phyloP scores from a whole-genome alignment of 108 stramenopile genomes.

The Conticribra guillardii region DNA sequence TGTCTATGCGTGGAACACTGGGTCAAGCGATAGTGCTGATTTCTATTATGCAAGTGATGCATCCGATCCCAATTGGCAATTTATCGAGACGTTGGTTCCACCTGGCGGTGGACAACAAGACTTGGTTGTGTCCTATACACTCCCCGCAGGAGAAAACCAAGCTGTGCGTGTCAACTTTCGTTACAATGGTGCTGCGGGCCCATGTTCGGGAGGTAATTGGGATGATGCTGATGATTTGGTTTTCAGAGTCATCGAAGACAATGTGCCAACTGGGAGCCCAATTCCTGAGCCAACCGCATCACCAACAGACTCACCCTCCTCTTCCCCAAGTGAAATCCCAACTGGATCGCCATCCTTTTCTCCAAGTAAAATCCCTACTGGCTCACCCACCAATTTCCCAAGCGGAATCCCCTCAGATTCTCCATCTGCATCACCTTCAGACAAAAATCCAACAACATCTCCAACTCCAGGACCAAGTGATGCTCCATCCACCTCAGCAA shows the following conservation, averaged over 20 bases:
- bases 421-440: too few relatives aligned
- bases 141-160: conserved; percentile 11
- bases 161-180: conserved; percentile 23
- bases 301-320: too few relatives aligned
- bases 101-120: background rate
- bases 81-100: conserved; percentile 4
- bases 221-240: conserved; percentile 29
- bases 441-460: too few relatives aligned
- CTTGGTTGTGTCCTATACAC: background rate
- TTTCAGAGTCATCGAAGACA: conserved; percentile 14
- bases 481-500: too few relatives aligned
- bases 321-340: too few relatives aligned
- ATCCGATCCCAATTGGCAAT: conserved; percentile 1
- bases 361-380: too few relatives aligned
- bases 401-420: too few relatives aligned
- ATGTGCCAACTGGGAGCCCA: background rate
- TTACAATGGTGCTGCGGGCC: background rate
- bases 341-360: too few relatives aligned
- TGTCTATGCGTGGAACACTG: conserved; percentile 8
- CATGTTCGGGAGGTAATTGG: conserved; percentile 10
- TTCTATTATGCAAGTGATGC: conserved; percentile 20
- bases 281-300: too few relatives aligned
- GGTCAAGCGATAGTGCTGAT: conserved; percentile 8
- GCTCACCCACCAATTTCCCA: too few relatives aligned
- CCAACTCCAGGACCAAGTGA: too few relatives aligned